phyloP scores from a whole-genome alignment of 768 basidiomycete species.

The Suillus spraguei region DNA sequence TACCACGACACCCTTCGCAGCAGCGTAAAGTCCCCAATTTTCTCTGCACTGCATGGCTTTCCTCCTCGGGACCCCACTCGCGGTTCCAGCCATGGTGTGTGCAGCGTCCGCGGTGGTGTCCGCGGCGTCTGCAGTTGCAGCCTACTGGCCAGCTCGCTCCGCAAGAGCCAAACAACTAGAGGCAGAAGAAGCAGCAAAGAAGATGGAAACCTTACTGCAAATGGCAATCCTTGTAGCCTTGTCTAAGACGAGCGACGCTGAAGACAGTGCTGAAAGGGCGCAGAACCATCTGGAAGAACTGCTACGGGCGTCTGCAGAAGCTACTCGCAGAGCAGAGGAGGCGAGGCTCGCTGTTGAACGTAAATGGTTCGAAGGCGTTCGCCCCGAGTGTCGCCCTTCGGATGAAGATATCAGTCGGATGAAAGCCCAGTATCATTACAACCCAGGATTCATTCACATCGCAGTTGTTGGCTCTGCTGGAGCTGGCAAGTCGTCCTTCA shows the following conservation, averaged over 20 bases:
- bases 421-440: background rate
- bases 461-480: constrained; percentile 1
- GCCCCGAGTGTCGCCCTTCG: background rate
- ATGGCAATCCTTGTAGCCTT: background rate
- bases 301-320: background rate
- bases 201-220: background rate
- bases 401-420: background rate
- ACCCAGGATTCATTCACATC: background rate
- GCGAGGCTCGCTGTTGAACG: background rate
- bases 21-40: background rate
- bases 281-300: background rate
- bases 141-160: background rate
- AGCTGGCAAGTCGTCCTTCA: background rate
- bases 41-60: background rate
- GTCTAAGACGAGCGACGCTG: too few species aligned
- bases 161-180: background rate
- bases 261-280: background rate
- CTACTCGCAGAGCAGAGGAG: background rate
- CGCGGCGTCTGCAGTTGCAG: background rate
- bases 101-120: background rate
- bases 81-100: background rate
- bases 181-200: background rate
- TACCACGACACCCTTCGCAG: background rate
- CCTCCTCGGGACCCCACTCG: background rate
- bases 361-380: background rate